Base-by-base conservation (phyloP, 2,329 filamentous ascomycete genomes). In the Botrytis squamosa region DNA sequence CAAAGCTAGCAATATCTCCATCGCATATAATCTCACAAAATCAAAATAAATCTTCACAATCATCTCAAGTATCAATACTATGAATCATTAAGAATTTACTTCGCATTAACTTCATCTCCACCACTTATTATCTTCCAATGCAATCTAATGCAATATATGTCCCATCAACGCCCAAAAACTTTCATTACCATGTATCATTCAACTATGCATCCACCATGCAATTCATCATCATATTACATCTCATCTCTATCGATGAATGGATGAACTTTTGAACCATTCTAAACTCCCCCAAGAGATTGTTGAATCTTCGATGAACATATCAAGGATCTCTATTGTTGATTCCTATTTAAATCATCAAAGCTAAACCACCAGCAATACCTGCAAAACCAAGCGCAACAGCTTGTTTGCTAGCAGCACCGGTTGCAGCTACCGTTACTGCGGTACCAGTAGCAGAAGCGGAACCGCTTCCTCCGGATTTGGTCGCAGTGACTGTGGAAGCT, bases 331-430 rank as follows among this genome's bases (percentile, higher is more conserved):
- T 22, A n/a, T 14, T 22, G 1, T 57, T 18, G 3, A 4, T 20
- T 1, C 33, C 20, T 4, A 36, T 20, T 52, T 74, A 78, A 33
- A 78, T 76, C 66, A 78, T 72, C 65, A 75, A 74, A 74, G 75
- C 75, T 33, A 79, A 73, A 2, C 77, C 77, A 29, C 74, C 76
- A 60, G 76, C 38, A 33, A 78, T 62, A 64, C 75, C 71, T 33
- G 70, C 55, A 38, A 77, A 49, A 40, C 74, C 74, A 49, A 76
- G 49, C 12, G 75, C 62, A 70, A 74, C 59, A 7, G 59, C 64
- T n/a, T 63, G 71, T 68, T 29, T 29, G 18, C 73, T 66, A 8
- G 71, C 74, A 46, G 73, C 74, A 55, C 71, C 71, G 7, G 42
- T 66, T 14, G 72, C 73, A 3, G 71, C n/a, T n/a, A n/a, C n/a